Percentiles rank a stretch among this genome's conserved stretches.
Evolutionary conservation across 2,329 filamentous ascomycete species (phyloP).

Genomic region (Cladophialophora yegresii): DNA sequence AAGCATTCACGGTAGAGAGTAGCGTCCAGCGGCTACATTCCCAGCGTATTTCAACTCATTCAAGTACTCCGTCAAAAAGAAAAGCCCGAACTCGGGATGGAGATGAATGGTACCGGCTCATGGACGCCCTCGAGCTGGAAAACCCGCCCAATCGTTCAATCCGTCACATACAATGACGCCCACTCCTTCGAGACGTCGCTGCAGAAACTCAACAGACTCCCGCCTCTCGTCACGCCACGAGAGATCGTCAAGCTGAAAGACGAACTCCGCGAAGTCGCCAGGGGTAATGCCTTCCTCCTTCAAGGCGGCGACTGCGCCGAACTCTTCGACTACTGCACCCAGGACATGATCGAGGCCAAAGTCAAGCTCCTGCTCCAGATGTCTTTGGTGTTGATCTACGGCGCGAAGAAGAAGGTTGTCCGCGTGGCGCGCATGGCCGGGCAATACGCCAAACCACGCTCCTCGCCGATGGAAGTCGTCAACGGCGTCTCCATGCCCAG

Average conservation of each 20-base stretch:
- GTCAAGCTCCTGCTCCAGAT: slow-evolving; percentile 96
- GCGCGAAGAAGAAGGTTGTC: slow-evolving; percentile 74
- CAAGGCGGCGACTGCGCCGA: slow-evolving; percentile 96
- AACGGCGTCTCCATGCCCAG: slow-evolving; percentile 80
- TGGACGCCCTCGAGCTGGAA: slow-evolving; percentile 45
- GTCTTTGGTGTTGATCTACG: slow-evolving; percentile 94
- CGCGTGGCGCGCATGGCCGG: slow-evolving; percentile 95
- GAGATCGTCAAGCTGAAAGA: slow-evolving; percentile 75
- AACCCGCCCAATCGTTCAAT: slow-evolving; percentile 50
- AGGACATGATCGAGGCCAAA: slow-evolving; percentile 87
- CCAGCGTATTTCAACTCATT: background rate
- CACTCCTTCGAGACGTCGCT: slow-evolving; percentile 45
- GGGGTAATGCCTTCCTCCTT: slow-evolving; percentile 87
- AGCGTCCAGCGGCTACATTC: background rate
- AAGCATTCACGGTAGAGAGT: background rate
- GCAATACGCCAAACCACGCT: slow-evolving; percentile 94
- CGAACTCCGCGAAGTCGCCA: slow-evolving; percentile 79
- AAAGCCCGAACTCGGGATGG: background rate
- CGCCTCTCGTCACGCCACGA: slow-evolving; percentile 51
- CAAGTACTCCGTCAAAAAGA: background rate
- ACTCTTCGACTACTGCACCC: slow-evolving; percentile 93
- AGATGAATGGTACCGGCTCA: background rate
- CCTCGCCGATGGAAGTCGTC: slow-evolving; percentile 79
- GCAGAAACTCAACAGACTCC: slow-evolving; percentile 48
- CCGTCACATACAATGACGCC: slow-evolving; percentile 50